Base-by-base conservation (phyloP, 495 filamentous ascomycete species). In the Articulospora tetracladia region DNA sequence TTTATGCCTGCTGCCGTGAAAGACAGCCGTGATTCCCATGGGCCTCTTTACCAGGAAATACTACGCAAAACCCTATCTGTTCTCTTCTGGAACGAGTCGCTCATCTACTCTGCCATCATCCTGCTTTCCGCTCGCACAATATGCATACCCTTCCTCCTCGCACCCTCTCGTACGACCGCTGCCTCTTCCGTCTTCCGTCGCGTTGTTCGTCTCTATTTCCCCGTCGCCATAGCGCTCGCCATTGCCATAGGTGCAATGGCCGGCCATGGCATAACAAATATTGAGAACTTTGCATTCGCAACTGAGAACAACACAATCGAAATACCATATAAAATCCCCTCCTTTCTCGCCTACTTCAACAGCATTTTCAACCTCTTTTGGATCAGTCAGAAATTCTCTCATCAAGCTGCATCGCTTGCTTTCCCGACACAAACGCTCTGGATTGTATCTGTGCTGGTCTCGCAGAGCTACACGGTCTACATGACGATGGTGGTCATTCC, bases 281-380 rank as follows among this genome's bases (percentile, higher is more conserved):
- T 61, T 22, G 0, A 28, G 15, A 22, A 24, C 4, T 61, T 63
- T 28, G 41, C 50, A 22, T 22, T 12, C 12, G 3, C 4, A 3
- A 58, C 48, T 3, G 23, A 17, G 6, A 56, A 56, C 32, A 41
- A 2, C 0, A n/a, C 41, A 6, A 20, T 58, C 32, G 17, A 26
- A 7, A 34, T 24, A 10, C 39, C 36, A 1, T 59, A 60, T 24
- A 13, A 26, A 10, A 20, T 61, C 69, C 74, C 71, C 2, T 25
- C 47, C 26, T 26, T 48, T 1, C 20, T 61, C 19, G 59, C 23
- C 8, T 61, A 50, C 26, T 49, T 55, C 19, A 61, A 61, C 32
- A 55, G 51, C 3, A 52, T 55, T 7, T 61, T 61, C 41, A 39
- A 61, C 27, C 6, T 61, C 22, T 56, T 61, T 23, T 61, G 59